These are phyloP conservation scores for Apiotrichum sp. DNA, from an alignment of 1,284 basidiomycete genomes.

Conservation along the genomic window DNA sequence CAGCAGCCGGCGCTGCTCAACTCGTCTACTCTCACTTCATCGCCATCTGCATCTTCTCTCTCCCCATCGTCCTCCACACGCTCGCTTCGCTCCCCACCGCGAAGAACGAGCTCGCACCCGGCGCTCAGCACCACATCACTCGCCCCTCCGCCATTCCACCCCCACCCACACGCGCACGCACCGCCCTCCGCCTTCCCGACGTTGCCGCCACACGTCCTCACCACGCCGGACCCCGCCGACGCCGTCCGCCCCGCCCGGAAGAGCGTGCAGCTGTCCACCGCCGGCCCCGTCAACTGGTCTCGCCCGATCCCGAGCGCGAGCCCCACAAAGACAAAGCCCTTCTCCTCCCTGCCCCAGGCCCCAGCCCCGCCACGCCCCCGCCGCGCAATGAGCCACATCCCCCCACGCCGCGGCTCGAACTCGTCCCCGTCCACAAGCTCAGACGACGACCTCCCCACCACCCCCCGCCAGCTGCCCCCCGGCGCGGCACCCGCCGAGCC, in stretches of 20 bases:
- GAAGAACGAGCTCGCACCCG: too few relatives aligned
- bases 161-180: too few relatives aligned
- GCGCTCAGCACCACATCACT: too few relatives aligned
- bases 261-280: slow-evolving; percentile 1
- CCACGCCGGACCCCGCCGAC: background rate
- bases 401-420: background rate
- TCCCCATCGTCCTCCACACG: too few relatives aligned
- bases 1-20: too few relatives aligned
- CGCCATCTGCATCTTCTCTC: too few relatives aligned
- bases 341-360: background rate
- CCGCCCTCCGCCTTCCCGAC: background rate
- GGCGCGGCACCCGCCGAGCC: background rate
- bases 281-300: slow-evolving; percentile 24
- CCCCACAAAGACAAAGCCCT: background rate
- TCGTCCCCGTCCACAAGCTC: slow-evolving; percentile 12
- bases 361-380: background rate
- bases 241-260: background rate
- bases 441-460: slow-evolving; percentile 13
- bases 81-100: too few relatives aligned
- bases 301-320: slow-evolving; percentile 15
- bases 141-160: too few relatives aligned
- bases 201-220: background rate
- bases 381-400: slow-evolving; percentile 6
- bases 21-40: too few relatives aligned
- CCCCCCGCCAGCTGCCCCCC: slow-evolving; percentile 5